Evolutionary conservation across 345 rosid species (phyloP), one percentile per base, ranked within the genome.

Genomic region (Citrus mangshanensis): DNA sequence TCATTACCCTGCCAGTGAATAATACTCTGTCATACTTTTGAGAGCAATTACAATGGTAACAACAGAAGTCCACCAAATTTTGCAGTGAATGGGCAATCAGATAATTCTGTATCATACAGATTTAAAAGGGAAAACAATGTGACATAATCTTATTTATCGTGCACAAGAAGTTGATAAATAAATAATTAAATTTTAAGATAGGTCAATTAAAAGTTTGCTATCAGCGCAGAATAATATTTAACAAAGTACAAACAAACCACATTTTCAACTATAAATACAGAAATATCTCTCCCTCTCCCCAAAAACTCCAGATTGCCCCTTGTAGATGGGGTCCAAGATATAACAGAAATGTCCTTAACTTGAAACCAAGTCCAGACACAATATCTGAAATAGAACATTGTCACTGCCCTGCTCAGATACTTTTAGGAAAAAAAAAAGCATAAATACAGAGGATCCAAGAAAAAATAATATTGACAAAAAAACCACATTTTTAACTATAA

Each of bases 1-100:
- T 86, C 67, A 91, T 73, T 61, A 74, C 89, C 89, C 96, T 90
- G 81, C 59, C 79, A 79, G 28, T 38, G 4, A 46, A 46, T 74
- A 70, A 62, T 80, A 56, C 16, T 69, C 79, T 67, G 55, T 78
- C 40, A 76, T 70, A 72, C 63, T 63, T 56, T n/a, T 77, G 24
- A 38, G 56, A 77, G 46, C 66, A 30, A 56, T 75, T 62, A 70
- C 71, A 68, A 76, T 24, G 14, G 37, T 63, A 58, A 49, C 69
- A 75, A 30, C 77, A 35, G 51, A 35, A 27, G 64, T 55, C 67
- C 34, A 78, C 64, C 58, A 25, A 35, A 30, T 35, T 28, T 25
- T 55, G 54, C 40, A 16, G 70, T 46, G 32, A 74, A n/a, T 35
- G 49, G 30, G 27, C 22, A 24, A 49, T 68, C 64, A 24, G 35